Percentiles rank a stretch among this genome's conserved stretches.
phyloP scores from a whole-genome alignment of 2,329 filamentous ascomycete species.

The Allantophomopsis cytisporea region DNA sequence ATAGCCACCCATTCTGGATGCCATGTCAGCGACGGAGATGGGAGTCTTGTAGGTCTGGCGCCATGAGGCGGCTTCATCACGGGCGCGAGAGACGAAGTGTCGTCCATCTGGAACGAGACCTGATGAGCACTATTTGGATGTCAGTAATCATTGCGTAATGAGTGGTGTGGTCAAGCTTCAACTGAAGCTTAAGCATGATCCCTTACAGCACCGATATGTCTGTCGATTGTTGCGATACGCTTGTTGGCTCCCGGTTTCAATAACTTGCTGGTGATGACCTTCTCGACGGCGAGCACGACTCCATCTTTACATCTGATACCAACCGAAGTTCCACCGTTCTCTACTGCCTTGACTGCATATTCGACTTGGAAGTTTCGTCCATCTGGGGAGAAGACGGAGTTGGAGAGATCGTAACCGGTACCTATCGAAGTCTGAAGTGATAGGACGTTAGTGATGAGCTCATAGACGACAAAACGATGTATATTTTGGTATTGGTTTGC shows the following conservation, averaged over 20 bases:
- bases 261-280: conserved; percentile 90
- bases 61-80: conserved; percentile 88
- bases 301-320: conserved; percentile 97
- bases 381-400: conserved; percentile 99
- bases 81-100: conserved; percentile 87
- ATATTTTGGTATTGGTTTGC: too few species aligned
- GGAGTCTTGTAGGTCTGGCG: conserved; percentile 88
- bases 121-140: conserved; percentile 64
- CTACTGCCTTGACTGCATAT: conserved; percentile 96
- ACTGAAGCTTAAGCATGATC: background rate
- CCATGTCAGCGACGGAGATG: conserved; percentile 78
- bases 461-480: background rate
- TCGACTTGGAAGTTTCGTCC: conserved; percentile 98
- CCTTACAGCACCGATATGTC: conserved; percentile 83
- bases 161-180: too few species aligned
- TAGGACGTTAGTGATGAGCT: conserved; percentile 7
- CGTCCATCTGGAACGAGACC: conserved; percentile 90
- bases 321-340: conserved; percentile 92
- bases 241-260: conserved; percentile 93
- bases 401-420: conserved; percentile 97
- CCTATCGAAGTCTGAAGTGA: conserved; percentile 87
- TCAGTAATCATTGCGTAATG: too few species aligned
- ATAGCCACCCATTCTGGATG: conserved; percentile 88
- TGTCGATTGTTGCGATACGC: conserved; percentile 88
- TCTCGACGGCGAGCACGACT: conserved; percentile 90